Conservation (phyloP, 345 rosid species). For the Lenwebbia sp. region DNA sequence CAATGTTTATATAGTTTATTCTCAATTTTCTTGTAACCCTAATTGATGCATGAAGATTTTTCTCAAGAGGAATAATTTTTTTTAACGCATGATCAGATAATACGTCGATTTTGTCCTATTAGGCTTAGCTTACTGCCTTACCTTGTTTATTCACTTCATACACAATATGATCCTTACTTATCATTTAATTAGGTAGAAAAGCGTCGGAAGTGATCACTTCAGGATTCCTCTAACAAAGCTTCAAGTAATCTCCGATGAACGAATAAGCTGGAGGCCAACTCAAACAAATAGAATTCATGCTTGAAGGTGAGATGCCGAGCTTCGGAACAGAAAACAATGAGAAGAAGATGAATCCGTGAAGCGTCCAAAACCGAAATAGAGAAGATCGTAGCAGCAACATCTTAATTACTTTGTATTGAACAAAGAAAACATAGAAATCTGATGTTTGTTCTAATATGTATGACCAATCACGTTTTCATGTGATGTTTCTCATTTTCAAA, state of each 20-base stretch:
- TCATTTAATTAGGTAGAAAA: no score
- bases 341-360: background rate
- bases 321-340: background rate
- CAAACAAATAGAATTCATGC: background rate
- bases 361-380: background rate
- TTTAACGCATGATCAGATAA: background rate
- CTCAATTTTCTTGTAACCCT: background rate
- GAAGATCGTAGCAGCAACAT: background rate
- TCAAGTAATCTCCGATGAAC: background rate
- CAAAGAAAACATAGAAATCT: background rate
- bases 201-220: background rate
- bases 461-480: background rate
- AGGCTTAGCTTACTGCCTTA: background rate
- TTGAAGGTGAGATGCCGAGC: background rate
- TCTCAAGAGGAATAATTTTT: background rate
- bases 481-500: background rate
- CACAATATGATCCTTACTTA: background rate
- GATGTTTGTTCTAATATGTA: background rate
- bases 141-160: background rate
- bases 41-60: background rate
- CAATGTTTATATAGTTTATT: background rate
- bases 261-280: background rate
- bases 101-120: background rate
- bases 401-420: background rate
- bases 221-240: background rate